Conservation (phyloP, 2,329 filamentous ascomycete species). For the Byssoonygena ceratinophila region DNA sequence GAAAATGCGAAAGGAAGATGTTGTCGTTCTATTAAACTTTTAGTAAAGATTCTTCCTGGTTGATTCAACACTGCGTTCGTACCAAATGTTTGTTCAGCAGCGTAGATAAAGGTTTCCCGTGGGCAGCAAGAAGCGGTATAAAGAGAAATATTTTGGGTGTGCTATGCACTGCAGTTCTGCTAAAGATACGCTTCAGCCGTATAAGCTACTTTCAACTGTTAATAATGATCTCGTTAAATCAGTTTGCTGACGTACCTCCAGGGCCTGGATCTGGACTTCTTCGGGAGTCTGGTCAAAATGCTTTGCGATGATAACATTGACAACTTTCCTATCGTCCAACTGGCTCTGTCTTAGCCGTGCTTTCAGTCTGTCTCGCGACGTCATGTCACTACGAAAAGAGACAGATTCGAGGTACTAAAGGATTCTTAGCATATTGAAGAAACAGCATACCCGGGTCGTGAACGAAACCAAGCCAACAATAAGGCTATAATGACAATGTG, state of each 20-base stretch:
- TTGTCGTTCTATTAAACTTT: conserved; percentile 53
- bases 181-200: conserved; percentile 66
- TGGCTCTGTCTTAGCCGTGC: conserved; percentile 23
- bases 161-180: conserved; percentile 59
- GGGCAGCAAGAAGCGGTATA: conserved; percentile 53
- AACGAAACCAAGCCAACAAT: background rate
- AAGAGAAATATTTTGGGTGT: conserved; percentile 72
- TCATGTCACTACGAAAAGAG: conserved; percentile 17
- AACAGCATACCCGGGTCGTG: background rate
- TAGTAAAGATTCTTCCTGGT: background rate
- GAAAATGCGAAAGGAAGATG: conserved; percentile 80
- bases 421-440: background rate
- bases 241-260: conserved; percentile 36
- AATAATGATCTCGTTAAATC: conserved; percentile 19
- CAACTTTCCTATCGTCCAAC: conserved; percentile 49
- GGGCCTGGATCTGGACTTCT: conserved; percentile 69
- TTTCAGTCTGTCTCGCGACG: conserved; percentile 19
- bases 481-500: background rate
- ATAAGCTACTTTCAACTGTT: conserved; percentile 54
- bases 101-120: conserved; percentile 24
- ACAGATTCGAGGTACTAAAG: conserved; percentile 13
- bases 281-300: conserved; percentile 65
- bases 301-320: conserved; percentile 72
- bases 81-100: conserved; percentile 37
- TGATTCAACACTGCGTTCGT: background rate